Percentiles rank a stretch among this genome's conserved stretches.
Conservation (phyloP, 129 eudicot species). For the Centella asiatica region DNA sequence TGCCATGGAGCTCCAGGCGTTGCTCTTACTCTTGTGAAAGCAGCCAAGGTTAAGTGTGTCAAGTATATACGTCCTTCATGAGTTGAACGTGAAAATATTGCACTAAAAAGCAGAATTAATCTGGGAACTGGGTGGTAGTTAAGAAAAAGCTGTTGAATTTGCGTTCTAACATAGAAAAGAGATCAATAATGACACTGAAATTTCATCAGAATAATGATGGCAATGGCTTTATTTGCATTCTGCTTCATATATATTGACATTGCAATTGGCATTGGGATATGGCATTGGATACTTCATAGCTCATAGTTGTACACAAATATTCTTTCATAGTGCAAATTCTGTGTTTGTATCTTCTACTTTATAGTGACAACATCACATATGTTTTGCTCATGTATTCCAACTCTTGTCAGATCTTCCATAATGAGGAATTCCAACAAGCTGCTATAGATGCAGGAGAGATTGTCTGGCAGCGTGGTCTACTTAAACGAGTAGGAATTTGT, state of each 20-base stretch:
- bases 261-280: background rate
- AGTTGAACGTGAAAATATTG: background rate
- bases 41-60: constrained; percentile 51
- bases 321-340: background rate
- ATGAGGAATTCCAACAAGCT: constrained; percentile 50
- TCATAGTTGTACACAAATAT: background rate
- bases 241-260: background rate
- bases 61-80: background rate
- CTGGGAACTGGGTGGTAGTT: background rate
- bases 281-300: background rate
- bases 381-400: background rate
- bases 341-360: background rate
- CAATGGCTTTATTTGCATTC: background rate
- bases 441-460: constrained; percentile 80
- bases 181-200: background rate
- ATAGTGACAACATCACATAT: background rate
- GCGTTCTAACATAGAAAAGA: background rate
- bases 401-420: constrained; percentile 44
- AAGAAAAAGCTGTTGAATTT: background rate
- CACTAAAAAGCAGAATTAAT: background rate
- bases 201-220: background rate
- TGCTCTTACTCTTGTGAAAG: constrained; percentile 69
- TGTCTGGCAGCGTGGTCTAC: constrained; percentile 77
- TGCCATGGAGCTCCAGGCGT: constrained; percentile 95
- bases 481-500: constrained; percentile 76